Evolutionary conservation across 805 yeast species (phyloP).

Genomic region (Monosporozyma servazzii): DNA sequence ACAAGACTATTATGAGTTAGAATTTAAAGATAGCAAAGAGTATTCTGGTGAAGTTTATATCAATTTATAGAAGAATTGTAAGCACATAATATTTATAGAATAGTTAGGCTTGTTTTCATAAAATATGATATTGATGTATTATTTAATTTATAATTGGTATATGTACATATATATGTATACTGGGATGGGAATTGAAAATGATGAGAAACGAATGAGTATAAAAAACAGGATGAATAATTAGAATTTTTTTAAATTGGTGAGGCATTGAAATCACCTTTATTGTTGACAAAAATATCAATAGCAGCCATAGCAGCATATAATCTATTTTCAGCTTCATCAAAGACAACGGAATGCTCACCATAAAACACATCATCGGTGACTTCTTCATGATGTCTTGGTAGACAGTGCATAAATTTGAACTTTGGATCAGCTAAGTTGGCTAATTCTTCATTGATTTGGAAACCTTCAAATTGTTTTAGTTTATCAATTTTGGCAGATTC

Average conservation of each 20-base stretch:
- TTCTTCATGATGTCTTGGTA: slow-evolving; percentile 92
- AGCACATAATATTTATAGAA: not conserved
- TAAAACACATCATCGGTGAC: slow-evolving; percentile 91
- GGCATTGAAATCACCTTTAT: slow-evolving; percentile 53
- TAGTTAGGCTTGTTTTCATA: not conserved
- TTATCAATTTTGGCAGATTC: slow-evolving; percentile 68
- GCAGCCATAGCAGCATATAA: slow-evolving; percentile 94
- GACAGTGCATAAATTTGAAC: slow-evolving; percentile 95
- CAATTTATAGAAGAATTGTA: slow-evolving; percentile 8
- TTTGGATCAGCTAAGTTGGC: slow-evolving; percentile 49
- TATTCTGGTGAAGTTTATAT: slow-evolving; percentile 15
- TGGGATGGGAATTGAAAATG: no score
- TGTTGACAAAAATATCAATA: slow-evolving; percentile 78
- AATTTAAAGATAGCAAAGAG: slow-evolving; percentile 7
- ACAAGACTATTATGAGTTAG: slow-evolving; percentile 3
- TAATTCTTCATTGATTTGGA: slow-evolving; percentile 68
- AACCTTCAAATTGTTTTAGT: slow-evolving; percentile 74
- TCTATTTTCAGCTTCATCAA: slow-evolving; percentile 93
- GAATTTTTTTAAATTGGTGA: not conserved
- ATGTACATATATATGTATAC: not conserved
- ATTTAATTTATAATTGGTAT: no score
- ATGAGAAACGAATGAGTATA: not conserved
- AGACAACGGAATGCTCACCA: slow-evolving; percentile 73
- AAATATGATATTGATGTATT: no score
- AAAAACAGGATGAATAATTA: not conserved